Percentiles rank a stretch among this genome's conserved stretches.
These are phyloP conservation scores for Pleochaeta shiraiana DNA, from an alignment of 2,329 filamentous ascomycete genomes.

Conservation along the genomic window DNA sequence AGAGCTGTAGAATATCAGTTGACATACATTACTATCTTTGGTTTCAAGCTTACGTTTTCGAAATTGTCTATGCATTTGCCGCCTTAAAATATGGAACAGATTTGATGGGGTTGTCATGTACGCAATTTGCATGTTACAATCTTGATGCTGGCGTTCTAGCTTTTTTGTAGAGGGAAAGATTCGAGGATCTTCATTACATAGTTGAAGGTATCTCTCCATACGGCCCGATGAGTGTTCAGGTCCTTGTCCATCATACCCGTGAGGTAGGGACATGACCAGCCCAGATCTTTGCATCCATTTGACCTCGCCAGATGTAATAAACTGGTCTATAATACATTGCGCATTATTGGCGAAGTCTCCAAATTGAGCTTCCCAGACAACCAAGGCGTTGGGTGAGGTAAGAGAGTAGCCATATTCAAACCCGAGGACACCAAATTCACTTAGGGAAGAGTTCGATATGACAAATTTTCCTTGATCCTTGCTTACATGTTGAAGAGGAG, in stretches of 20 bases:
- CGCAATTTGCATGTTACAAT: constrained; percentile 98
- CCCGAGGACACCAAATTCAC: constrained; percentile 52
- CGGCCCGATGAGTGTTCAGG: constrained; percentile 96
- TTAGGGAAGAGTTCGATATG: constrained; percentile 85
- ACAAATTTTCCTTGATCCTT: constrained; percentile 90
- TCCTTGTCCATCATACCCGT: constrained; percentile 96
- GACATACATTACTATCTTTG: neutral
- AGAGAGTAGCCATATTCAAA: constrained; percentile 99
- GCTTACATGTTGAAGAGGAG: constrained; percentile 70
- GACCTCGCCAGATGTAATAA: constrained; percentile 88
- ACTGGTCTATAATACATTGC: constrained; percentile 97
- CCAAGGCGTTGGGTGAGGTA: constrained; percentile 86
- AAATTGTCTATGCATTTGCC: constrained; percentile 99
- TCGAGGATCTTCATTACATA: constrained; percentile 93
- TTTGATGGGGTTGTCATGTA: constrained; percentile 96
- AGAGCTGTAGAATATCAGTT: constrained; percentile 35
- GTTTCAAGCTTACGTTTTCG: constrained; percentile 59
- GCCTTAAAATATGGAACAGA: constrained; percentile 84
- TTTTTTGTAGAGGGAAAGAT: constrained; percentile 77
- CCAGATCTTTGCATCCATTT: constrained; percentile 99
- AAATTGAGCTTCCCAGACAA: constrained; percentile 99
- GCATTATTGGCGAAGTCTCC: constrained; percentile 99
- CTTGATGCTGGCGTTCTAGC: constrained; percentile 91
- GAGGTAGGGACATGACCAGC: constrained; percentile 85
- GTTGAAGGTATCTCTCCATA: constrained; percentile 91